Evolutionary conservation across 495 filamentous ascomycete species (phyloP).

Genomic region (Mycothermus thermophilus): DNA sequence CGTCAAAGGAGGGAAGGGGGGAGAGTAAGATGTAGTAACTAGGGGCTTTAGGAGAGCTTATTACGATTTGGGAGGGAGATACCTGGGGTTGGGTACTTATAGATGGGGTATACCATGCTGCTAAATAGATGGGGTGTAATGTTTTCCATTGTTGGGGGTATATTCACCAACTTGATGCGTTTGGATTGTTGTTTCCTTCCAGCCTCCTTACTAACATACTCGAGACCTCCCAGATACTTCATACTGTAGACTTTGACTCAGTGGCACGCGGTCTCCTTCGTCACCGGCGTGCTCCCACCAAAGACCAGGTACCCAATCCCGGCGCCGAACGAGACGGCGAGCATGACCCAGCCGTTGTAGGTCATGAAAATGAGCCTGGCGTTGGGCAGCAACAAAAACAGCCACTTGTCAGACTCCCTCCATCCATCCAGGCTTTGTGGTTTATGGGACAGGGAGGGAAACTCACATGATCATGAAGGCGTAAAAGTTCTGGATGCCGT

Average conservation of each 20-base stretch:
- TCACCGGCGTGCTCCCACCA: slow-evolving; percentile 48
- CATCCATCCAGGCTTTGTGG: no score
- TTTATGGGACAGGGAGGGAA: neutral
- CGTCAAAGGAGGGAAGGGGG: slow-evolving; percentile 5
- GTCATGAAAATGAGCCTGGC: slow-evolving; percentile 97
- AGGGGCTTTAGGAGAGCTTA: no score
- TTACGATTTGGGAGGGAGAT: no score
- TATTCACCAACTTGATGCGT: no score
- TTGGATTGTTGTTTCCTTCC: no score
- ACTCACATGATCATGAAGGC: slow-evolving; percentile 99
- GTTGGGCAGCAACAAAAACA: neutral
- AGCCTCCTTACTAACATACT: no score
- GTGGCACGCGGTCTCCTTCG: slow-evolving; percentile 86
- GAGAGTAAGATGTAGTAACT: slow-evolving; percentile 12
- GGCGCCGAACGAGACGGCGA: slow-evolving; percentile 76
- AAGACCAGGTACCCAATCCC: slow-evolving; percentile 82
- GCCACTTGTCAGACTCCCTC: no score
- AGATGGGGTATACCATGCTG: no score
- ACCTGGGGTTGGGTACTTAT: neutral
- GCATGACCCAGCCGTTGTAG: slow-evolving; percentile 96
- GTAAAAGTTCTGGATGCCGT: slow-evolving; percentile 93
- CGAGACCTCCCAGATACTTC: no score
- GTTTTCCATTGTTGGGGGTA: no score
- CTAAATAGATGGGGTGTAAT: no score
- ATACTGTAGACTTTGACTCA: no score